Percentiles rank a stretch among this genome's conserved stretches.
Evolutionary conservation across 2,329 filamentous ascomycete species (phyloP).

Genomic region (Colletotrichum graminicola): DNA sequence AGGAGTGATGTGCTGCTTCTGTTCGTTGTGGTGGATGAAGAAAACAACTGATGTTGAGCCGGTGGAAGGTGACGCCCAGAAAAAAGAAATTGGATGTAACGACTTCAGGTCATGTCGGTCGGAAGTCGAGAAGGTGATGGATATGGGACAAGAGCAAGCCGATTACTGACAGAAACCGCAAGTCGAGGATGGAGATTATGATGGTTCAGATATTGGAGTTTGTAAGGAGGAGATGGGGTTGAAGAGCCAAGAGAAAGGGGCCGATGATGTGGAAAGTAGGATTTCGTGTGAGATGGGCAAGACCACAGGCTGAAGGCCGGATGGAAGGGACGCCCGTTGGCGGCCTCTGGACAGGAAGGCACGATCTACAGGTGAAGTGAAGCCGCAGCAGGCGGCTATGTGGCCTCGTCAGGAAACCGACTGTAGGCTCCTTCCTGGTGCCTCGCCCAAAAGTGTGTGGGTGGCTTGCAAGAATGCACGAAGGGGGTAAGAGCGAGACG

Average conservation of each 20-base stretch:
- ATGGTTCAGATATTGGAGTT: background rate
- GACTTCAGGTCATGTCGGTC: conserved; percentile 12
- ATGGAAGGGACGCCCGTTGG: background rate
- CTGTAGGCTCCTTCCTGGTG: background rate
- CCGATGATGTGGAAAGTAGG: background rate
- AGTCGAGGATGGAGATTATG: background rate
- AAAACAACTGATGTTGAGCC: conserved; percentile 21
- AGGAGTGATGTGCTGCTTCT: background rate
- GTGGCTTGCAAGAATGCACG: background rate
- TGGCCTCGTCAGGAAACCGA: background rate
- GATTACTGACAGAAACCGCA: conserved; percentile 8
- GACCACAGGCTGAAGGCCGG: background rate
- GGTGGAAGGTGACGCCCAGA: conserved; percentile 12
- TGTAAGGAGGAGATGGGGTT: background rate
- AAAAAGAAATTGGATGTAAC: background rate
- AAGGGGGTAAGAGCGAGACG: too few relatives aligned
- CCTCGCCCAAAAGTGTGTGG: background rate
- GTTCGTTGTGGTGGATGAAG: conserved; percentile 9
- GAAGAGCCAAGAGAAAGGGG: background rate
- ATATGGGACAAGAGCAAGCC: conserved; percentile 2
- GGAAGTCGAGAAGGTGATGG: conserved; percentile 19
- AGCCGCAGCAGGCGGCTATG: background rate
- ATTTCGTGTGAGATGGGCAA: background rate
- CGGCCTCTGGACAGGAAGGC: background rate
- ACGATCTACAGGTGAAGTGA: background rate